Conservation (phyloP, 129 eudicot species). For the Deinandra increscens region DNA sequence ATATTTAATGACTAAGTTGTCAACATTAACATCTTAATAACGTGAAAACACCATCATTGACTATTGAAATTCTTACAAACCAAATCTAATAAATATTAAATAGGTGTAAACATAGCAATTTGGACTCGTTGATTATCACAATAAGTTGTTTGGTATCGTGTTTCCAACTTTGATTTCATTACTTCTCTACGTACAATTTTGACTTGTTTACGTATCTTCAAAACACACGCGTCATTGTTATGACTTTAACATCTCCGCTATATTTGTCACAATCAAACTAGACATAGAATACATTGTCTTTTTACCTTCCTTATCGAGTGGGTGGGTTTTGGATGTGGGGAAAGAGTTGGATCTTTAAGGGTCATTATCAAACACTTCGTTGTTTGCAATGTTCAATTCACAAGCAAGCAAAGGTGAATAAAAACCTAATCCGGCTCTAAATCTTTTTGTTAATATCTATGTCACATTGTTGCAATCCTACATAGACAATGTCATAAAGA, state of each 20-base stretch:
- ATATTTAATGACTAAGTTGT: not conserved
- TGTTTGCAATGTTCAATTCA: constrained; percentile 19
- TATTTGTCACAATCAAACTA: constrained; percentile 21
- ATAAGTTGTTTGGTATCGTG: not conserved
- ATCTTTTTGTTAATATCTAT: constrained; percentile 21
- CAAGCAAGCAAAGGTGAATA: constrained; percentile 21
- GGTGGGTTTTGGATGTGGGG: constrained; percentile 24
- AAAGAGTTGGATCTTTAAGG: constrained; percentile 13
- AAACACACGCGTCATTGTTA: not conserved
- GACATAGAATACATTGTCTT: constrained; percentile 20
- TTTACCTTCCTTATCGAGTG: not conserved
- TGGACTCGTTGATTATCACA: not conserved
- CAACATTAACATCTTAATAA: not conserved
- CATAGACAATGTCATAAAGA: constrained; percentile 14
- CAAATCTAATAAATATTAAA: not conserved
- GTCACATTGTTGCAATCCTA: constrained; percentile 22
- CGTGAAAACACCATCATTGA: constrained; percentile 31
- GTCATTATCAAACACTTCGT: constrained; percentile 8
- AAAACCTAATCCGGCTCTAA: constrained; percentile 12
- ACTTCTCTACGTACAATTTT: not conserved
- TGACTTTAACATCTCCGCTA: constrained; percentile 12
- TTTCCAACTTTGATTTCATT: constrained; percentile 9
- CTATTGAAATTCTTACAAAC: constrained; percentile 15
- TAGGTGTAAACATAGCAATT: not conserved
- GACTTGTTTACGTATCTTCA: constrained; percentile 7